Conservation (phyloP, 163 green algal genomes). For the Chlamydomonas reinhardtii region DNA sequence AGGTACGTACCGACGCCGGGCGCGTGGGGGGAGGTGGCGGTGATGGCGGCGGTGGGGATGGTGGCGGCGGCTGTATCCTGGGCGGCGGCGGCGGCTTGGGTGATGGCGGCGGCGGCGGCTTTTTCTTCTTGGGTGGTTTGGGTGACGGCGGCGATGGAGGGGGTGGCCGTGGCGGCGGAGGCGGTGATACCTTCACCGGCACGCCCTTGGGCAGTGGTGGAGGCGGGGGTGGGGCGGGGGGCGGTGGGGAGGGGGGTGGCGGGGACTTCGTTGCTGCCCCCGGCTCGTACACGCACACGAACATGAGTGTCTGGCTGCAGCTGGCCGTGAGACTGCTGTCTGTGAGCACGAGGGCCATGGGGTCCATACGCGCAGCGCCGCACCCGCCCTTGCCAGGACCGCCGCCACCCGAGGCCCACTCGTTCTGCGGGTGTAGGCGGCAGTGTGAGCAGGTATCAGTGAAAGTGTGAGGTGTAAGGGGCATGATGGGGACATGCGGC, state of each 20-base stretch:
- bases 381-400: slow-evolving; percentile 5
- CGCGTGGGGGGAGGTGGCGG: background rate
- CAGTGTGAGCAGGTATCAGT: too few relatives aligned
- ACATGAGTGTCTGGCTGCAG: slow-evolving; percentile 20
- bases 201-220: background rate
- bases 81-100: background rate
- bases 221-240: background rate
- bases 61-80: background rate
- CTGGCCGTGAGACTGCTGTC: background rate
- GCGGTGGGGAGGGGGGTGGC: background rate
- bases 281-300: slow-evolving; percentile 4
- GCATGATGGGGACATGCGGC: too few relatives aligned
- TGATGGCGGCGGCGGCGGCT: background rate
- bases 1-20: too few relatives aligned
- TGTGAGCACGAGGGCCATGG: background rate
- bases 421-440: background rate
- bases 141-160: background rate
- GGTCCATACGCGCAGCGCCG: slow-evolving; percentile 7
- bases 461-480: too few relatives aligned
- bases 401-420: background rate
- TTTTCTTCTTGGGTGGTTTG: background rate
- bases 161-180: background rate
- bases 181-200: background rate
- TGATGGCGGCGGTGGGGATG: background rate
- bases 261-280: background rate